phyloP scores from a whole-genome alignment of 1,284 basidiomycete genomes.

The Anthracocystis walkeri region DNA sequence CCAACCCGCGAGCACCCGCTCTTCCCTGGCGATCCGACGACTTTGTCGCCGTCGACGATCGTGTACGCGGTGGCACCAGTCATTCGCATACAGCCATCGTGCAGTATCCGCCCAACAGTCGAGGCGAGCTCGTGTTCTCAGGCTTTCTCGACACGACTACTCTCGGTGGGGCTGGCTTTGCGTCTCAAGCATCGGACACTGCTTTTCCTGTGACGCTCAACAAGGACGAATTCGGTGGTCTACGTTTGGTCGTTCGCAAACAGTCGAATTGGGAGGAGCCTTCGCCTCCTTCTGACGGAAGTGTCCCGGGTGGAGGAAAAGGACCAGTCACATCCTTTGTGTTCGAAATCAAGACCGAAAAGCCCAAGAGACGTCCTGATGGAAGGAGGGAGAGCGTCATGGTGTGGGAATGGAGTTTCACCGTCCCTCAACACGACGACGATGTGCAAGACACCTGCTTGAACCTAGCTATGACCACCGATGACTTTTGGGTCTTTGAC shows the following conservation, averaged over 20 bases:
- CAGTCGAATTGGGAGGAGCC: constrained; percentile 19
- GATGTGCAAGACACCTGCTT: constrained; percentile 1
- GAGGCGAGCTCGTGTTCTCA: constrained; percentile 53
- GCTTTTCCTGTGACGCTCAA: constrained; percentile 36
- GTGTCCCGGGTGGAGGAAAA: constrained; percentile 37
- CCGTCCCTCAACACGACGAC: constrained; percentile 31
- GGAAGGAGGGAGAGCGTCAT: constrained; percentile 70
- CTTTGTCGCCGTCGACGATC: constrained; percentile 71
- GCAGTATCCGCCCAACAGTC: constrained; percentile 39
- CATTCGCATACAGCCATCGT: constrained; percentile 69
- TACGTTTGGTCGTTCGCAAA: constrained; percentile 46
- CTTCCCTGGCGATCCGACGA: constrained; percentile 46
- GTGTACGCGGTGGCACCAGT: constrained; percentile 71
- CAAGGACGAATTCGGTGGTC: constrained; percentile 32
- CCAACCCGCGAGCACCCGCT: constrained; percentile 37
- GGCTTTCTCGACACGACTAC: constrained; percentile 70
- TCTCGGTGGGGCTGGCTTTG: constrained; percentile 73
- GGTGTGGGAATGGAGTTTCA: constrained; percentile 71
- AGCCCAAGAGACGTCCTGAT: constrained; percentile 66
- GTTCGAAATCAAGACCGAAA: constrained; percentile 71
- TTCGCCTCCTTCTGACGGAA: constrained; percentile 17
- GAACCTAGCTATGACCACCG: constrained; percentile 21
- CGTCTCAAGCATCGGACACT: constrained; percentile 71
- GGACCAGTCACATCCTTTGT: constrained; percentile 66
- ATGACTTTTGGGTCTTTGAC: constrained; percentile 51